A percentile compares a stretch with the other conserved stretches of the same genome.
Conservation (phyloP, 805 yeast species). For the Priceomyces castillae region DNA sequence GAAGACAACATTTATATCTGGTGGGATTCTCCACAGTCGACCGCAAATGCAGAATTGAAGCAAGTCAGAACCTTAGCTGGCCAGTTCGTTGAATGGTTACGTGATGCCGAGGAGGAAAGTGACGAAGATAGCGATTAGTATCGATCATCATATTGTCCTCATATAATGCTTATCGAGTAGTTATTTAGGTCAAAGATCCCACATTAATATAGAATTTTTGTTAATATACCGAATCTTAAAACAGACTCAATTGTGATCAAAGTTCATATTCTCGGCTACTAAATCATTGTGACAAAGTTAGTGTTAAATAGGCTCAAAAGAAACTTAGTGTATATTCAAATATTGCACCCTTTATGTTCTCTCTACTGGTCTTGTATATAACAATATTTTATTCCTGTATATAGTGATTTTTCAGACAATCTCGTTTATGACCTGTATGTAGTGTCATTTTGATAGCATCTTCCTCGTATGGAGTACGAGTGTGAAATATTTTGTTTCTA, state of each 20-base stretch:
- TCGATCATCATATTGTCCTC: not conserved
- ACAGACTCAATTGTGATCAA: too few species aligned
- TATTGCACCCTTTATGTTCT: too few species aligned
- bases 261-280: too few species aligned
- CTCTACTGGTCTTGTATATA: too few species aligned
- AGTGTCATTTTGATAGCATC: too few species aligned
- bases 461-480: conserved; percentile 1
- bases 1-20: conserved; percentile 78
- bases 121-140: conserved; percentile 27
- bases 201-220: not conserved
- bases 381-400: too few species aligned
- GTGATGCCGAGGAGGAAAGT: conserved; percentile 68
- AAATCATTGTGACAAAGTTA: too few species aligned
- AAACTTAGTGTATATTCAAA: too few species aligned
- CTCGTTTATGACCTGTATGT: too few species aligned
- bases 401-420: too few species aligned
- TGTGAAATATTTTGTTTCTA: not conserved
- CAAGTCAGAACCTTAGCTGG: conserved; percentile 56
- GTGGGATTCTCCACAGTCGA: conserved; percentile 58
- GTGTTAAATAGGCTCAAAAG: too few species aligned
- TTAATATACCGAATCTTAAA: not conserved
- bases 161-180: too few species aligned
- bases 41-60: conserved; percentile 39
- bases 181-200: not conserved
- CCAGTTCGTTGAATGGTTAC: conserved; percentile 85